Conservation (phyloP, 2,329 filamentous ascomycete species). For the Claviceps spartinae region DNA sequence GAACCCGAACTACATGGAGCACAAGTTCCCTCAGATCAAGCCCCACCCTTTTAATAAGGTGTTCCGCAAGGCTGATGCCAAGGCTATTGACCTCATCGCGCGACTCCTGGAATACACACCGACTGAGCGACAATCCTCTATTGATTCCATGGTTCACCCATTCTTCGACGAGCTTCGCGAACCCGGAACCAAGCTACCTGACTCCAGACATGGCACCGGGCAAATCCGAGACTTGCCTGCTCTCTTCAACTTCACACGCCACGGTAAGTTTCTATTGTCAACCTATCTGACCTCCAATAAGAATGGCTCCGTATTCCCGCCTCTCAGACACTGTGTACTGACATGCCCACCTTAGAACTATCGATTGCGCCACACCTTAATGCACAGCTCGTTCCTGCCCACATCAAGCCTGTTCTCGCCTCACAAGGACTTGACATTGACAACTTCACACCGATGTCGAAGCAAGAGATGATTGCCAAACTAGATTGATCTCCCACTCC, state of each 20-base stretch:
- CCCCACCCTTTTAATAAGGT: slow-evolving; percentile 99
- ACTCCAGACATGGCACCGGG: slow-evolving; percentile 80
- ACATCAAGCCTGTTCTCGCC: slow-evolving; percentile 61
- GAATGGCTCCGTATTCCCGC: not conserved
- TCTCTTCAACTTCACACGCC: slow-evolving; percentile 85
- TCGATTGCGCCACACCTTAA: slow-evolving; percentile 91
- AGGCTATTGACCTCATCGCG: slow-evolving; percentile 90
- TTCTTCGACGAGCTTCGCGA: slow-evolving; percentile 97
- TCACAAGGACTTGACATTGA: slow-evolving; percentile 81
- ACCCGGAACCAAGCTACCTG: slow-evolving; percentile 78
- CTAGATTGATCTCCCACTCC: slow-evolving; percentile 59
- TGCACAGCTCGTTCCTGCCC: slow-evolving; percentile 70
- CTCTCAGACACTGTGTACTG: not conserved
- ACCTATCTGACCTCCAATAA: not conserved
- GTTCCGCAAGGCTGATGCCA: slow-evolving; percentile 87
- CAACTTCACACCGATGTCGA: slow-evolving; percentile 79
- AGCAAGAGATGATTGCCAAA: slow-evolving; percentile 94
- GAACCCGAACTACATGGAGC: slow-evolving; percentile 99
- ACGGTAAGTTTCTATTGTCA: slow-evolving; percentile 51
- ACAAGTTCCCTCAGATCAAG: slow-evolving; percentile 99
- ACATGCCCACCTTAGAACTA: slow-evolving; percentile 48
- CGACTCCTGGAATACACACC: slow-evolving; percentile 92
- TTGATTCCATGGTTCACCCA: slow-evolving; percentile 95
- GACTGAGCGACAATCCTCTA: slow-evolving; percentile 81
- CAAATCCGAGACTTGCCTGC: slow-evolving; percentile 68